These are phyloP conservation scores for Chaetomium fimeti DNA, from an alignment of 495 filamentous ascomycete genomes.

Conservation along the genomic window DNA sequence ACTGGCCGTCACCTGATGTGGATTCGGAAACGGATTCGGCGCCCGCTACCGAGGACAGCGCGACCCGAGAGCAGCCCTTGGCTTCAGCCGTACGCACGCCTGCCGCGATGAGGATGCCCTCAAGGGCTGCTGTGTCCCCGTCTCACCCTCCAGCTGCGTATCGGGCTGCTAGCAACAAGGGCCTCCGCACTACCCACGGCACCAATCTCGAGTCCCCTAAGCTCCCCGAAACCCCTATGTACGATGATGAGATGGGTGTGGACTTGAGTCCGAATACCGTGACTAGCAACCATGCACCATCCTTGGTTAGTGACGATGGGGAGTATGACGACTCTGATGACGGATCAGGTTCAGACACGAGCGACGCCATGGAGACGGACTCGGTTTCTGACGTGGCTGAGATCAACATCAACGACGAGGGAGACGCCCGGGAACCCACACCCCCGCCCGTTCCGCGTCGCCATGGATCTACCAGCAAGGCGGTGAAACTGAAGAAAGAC, in stretches of 20 bases:
- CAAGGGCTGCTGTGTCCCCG: conserved; percentile 57
- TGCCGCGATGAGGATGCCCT: conserved; percentile 54
- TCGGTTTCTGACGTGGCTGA: conserved; percentile 52
- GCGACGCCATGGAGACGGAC: conserved; percentile 43
- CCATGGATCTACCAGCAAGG: conserved; percentile 24
- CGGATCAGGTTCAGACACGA: conserved; percentile 46
- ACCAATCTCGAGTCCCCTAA: conserved; percentile 24
- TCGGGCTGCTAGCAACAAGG: conserved; percentile 58
- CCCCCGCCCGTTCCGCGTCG: conserved; percentile 42
- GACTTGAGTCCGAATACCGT: conserved; percentile 78
- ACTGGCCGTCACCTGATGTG: conserved; percentile 50
- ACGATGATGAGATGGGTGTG: conserved; percentile 53
- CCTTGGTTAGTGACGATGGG: conserved; percentile 82
- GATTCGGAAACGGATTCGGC: conserved; percentile 46
- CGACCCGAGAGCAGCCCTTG: conserved; percentile 27
- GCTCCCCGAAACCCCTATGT: conserved; percentile 44
- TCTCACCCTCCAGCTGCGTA: conserved; percentile 40
- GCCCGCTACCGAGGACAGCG: conserved; percentile 20
- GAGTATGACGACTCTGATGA: conserved; percentile 64
- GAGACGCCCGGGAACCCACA: conserved; percentile 36
- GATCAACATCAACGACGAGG: conserved; percentile 48
- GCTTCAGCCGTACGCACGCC: conserved; percentile 37
- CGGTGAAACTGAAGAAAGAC: conserved; percentile 45
- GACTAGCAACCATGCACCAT: conserved; percentile 77
- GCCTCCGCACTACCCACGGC: conserved; percentile 29